Base-by-base conservation (phyloP, 768 basidiomycete species). In the Suillus occidentalis region DNA sequence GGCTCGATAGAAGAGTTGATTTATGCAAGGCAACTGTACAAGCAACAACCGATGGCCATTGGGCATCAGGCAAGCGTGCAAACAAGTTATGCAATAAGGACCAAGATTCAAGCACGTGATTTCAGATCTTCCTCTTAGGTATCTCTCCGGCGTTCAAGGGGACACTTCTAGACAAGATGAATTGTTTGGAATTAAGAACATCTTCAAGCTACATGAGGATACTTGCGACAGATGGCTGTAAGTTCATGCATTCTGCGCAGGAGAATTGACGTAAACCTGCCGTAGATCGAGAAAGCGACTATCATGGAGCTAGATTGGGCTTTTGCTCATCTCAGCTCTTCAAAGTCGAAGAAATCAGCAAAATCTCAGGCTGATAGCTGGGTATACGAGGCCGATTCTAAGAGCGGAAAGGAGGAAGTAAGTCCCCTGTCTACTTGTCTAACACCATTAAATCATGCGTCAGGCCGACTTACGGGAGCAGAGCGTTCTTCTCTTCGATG, bases 31-130 rank as follows among this genome's bases (percentile, higher is more conserved):
- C 94, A 96, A 72, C 85, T 97, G 25, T 95, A 95, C 77, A 96
- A 96, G 73, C 93, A 95, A 68, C 95, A 96, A 72, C 91, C 93
- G 71, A 94, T 94, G 91, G 87, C 87, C n/a, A 93, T 94, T 55
- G 94, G 87, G 0, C 95, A 95, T 73, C 85, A 90, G 66, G 90
- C 90, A 1, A 92, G 90, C 69, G 79, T 92, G 10, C 93, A 95
- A 70, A 94, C 93, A 0, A 84, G 92, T 88, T 89, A 58, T 58
- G 18, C 18, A 16, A 39, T 9, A 28, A 18, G 9, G 22, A 39
- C 37, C 37, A 25, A 40, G 22, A 18, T 58, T 58, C 9, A 9
- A 58, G 22, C 16, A 16, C 16, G 16, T 9, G 22, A 57, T 58
- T 39, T 28, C 8, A 39, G 2, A 16, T 18, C 25, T 12, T 5